Evolutionary conservation across 257 asterid species (phyloP).

Genomic region (Eustoma russellianum): DNA sequence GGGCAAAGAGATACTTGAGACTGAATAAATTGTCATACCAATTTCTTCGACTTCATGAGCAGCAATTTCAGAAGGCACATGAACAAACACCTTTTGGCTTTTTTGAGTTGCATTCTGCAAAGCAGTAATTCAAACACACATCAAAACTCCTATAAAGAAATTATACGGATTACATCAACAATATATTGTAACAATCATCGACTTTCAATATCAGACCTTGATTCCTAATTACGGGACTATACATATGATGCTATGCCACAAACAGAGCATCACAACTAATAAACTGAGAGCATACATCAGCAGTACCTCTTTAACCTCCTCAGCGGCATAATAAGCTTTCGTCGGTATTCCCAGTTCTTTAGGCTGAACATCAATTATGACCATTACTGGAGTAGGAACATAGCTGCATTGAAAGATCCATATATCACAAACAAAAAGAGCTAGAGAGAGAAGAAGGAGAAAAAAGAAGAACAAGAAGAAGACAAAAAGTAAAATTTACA

Average conservation of each 20-base stretch:
- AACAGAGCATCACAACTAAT: background rate
- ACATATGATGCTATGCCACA: background rate
- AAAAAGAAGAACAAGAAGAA: too few species aligned
- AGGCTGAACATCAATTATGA: conserved; percentile 86
- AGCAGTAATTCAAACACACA: background rate
- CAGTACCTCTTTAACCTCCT: conserved; percentile 90
- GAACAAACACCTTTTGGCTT: conserved; percentile 96
- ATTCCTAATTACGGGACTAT: background rate
- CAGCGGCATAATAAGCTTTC: conserved; percentile 93
- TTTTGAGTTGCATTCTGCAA: conserved; percentile 91
- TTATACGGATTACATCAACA: background rate
- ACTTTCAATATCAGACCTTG: background rate
- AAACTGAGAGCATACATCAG: too few species aligned
- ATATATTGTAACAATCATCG: background rate
- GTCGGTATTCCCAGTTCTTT: conserved; percentile 88
- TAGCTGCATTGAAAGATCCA: conserved; percentile 43
- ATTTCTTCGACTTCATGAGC: conserved; percentile 99
- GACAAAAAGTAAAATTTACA: too few species aligned
- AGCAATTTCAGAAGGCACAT: conserved; percentile 91
- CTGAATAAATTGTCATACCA: conserved; percentile 28
- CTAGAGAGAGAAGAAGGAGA: too few species aligned
- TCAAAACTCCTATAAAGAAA: background rate
- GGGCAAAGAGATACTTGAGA: background rate
- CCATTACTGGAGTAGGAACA: conserved; percentile 82
- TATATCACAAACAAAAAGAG: background rate